Base-by-base conservation (phyloP, 2,329 filamentous ascomycete species). In the Aspergillus jensenii region DNA sequence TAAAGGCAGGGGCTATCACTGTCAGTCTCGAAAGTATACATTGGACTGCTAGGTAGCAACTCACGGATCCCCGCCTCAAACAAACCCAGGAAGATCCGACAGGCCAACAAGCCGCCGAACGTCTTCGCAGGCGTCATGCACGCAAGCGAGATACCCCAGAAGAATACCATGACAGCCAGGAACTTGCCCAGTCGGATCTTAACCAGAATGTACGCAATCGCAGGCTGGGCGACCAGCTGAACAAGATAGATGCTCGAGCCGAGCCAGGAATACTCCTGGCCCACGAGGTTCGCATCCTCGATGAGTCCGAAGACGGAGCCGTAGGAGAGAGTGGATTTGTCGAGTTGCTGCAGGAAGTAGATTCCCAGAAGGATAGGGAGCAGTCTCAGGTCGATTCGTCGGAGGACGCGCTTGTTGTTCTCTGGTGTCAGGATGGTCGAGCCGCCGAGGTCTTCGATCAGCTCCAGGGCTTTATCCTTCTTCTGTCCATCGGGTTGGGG, bases 281-380 rank as follows among this genome's bases (percentile, higher is more conserved):
- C 84, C 8, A 80, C 73, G 1, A 88, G 80, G 41, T 80, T 68
- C 0, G 84, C 81, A 66, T 87, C 83, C 52, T 85, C 75, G 33
- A 85, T 81, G 11, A 89, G 76, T 2, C 85, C 85, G 62, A 88
- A 88, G 11, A 88, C 82, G 0, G 85, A 86, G 3, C 84, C 84
- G 64, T 87, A 88, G 2, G 74, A 77, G 2, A 88, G 75, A 0
- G 84, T 85, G 0, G 84, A 81, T 69, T 88, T 88, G 73, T 88
- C 86, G 6, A 87, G 76, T 11, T 81, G 81, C 62, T 88, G 86
- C 0, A 88, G 77, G 65, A 85, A 87, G 71, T 88, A 88, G 19
- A 87, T 83, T 6, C 79, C 78, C 11, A 87, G 74, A 57, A 88
- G 81, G 54, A 84, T 78, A 0, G 82, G 81, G 12, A 84, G 71